These are phyloP conservation scores for Nowakowskiella sp. DNA, from an alignment of 192 early-diverging fungal genomes.

Conservation along the genomic window DNA sequence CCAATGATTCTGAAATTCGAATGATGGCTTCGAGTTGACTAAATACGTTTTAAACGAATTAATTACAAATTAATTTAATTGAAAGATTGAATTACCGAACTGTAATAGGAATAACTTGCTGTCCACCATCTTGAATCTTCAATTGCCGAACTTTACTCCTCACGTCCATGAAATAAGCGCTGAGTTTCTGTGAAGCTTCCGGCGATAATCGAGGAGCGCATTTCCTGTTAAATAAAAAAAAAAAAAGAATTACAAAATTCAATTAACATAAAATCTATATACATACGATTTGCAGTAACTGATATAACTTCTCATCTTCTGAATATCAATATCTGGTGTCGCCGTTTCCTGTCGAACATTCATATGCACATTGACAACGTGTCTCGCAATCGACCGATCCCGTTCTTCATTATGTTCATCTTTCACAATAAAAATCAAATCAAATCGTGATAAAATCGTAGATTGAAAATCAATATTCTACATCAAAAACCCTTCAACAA, in stretches of 20 bases:
- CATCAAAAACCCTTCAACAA: not conserved
- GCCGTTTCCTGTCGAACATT: constrained; percentile 55
- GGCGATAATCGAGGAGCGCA: constrained; percentile 86
- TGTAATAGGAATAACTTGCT: constrained; percentile 93
- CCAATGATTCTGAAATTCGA: constrained; percentile 94
- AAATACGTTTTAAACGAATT: not conserved
- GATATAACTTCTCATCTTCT: constrained; percentile 94
- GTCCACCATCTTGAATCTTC: constrained; percentile 60
- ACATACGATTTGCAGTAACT: constrained; percentile 82
- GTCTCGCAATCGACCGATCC: constrained; percentile 90
- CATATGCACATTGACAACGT: constrained; percentile 91
- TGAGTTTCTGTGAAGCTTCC: constrained; percentile 87
- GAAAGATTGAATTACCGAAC: constrained; percentile 52
- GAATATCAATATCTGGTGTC: constrained; percentile 80
- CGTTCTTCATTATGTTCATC: constrained; percentile 93
- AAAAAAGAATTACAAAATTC: constrained; percentile 1
- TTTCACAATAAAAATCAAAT: constrained; percentile 98
- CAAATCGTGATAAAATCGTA: constrained; percentile 98
- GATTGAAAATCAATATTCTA: constrained; percentile 99
- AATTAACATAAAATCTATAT: too few relatives aligned
- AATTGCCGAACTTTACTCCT: constrained; percentile 72
- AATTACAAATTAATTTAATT: constrained; percentile 1
- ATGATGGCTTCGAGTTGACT: constrained; percentile 97
- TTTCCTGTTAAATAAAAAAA: constrained; percentile 47
- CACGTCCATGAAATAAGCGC: constrained; percentile 88